Conservation (phyloP, 129 eudicot genomes). For the Solidago caesia region DNA sequence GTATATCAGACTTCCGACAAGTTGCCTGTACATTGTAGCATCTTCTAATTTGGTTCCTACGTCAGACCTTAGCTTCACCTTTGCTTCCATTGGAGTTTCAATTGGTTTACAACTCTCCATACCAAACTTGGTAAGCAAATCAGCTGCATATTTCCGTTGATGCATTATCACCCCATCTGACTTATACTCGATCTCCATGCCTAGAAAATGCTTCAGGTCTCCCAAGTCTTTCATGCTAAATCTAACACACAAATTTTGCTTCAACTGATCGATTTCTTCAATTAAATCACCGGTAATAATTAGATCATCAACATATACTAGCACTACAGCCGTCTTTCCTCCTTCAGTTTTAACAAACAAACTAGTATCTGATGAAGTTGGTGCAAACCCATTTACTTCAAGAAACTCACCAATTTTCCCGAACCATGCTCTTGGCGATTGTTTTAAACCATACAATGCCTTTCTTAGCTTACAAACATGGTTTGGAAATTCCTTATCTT, state of each 20-base stretch:
- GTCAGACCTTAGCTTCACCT: neutral
- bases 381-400: neutral
- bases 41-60: neutral
- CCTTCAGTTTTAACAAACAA: neutral
- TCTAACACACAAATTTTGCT: conserved; percentile 6
- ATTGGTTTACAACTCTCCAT: neutral
- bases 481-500: no score
- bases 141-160: neutral
- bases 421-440: no score
- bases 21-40: neutral
- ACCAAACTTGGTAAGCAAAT: neutral
- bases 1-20: neutral
- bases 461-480: no score
- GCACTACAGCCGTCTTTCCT: neutral
- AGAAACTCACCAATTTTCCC: neutral
- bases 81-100: neutral
- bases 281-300: neutral
- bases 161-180: neutral
- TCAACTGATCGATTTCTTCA: neutral
- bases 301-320: neutral
- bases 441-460: no score
- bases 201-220: neutral
- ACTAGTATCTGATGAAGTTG: neutral
- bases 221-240: conserved; percentile 6
- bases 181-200: neutral